phyloP scores from a whole-genome alignment of 2,329 filamentous ascomycete species.

The Paecilomyces niveus region DNA sequence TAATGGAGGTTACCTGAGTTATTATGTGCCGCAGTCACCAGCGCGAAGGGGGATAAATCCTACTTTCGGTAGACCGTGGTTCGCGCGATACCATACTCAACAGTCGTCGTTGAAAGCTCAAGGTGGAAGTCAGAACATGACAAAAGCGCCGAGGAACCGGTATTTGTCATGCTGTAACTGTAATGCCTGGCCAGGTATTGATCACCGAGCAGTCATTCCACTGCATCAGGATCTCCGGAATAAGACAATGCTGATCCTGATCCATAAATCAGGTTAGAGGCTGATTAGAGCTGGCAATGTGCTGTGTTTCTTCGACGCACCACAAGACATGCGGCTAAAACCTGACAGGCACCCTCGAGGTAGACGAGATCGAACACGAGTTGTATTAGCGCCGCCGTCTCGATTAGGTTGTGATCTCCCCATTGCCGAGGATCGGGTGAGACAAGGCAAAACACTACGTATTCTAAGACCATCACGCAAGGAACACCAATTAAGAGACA shows the following conservation, averaged over 20 bases:
- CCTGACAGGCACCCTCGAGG: not conserved
- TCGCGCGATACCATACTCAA: not conserved
- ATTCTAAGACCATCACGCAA: no score
- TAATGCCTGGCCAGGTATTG: not conserved
- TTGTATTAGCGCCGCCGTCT: not conserved
- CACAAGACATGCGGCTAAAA: not conserved
- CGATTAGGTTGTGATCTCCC: not conserved
- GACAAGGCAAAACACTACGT: no score
- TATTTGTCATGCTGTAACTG: not conserved
- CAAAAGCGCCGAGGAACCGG: no score
- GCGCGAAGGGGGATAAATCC: not conserved
- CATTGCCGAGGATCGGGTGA: not conserved
- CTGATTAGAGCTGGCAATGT: not conserved
- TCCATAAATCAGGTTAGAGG: not conserved
- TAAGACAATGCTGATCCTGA: not conserved
- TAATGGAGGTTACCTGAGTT: not conserved
- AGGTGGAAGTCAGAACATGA: not conserved
- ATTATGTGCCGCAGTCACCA: not conserved
- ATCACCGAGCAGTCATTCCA: not conserved
- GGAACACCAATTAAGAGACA: no score
- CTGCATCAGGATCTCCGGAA: not conserved
- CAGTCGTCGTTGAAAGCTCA: not conserved
- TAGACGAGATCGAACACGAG: not conserved
- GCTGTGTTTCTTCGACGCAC: not conserved
- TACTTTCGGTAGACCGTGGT: not conserved